Base-by-base conservation (phyloP, 371 early-diverging fungal species). In the Mortierella polycephala region DNA sequence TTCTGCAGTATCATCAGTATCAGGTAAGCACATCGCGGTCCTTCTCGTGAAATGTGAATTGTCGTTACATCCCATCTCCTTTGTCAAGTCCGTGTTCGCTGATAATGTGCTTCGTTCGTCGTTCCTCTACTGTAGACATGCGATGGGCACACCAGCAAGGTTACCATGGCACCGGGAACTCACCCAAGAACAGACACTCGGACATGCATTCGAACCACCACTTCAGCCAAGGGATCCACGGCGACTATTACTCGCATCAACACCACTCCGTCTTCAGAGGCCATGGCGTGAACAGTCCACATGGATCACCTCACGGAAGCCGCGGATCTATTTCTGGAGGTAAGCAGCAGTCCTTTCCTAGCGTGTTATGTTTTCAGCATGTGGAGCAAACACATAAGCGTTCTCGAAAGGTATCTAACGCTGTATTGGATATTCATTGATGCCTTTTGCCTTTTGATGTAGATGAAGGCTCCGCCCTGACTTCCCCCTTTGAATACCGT, bases 261-360 rank as follows among this genome's bases (percentile, higher is more conserved):
- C 72, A 72, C 12, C 79, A 72, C 16, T 37, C 53, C 5, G 46
- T 68, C 45, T 67, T 77, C 44, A 64, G 72, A 5, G 62, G 79
- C 7, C 79, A 77, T 23, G 71, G 66, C 11, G 65, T 63, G 20
- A 65, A 61, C 41, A 77, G 79, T 14, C 72, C 69, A 21, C 71
- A 71, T 54, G 79, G 79, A 4, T 77, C 79, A 5, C 79, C 79
- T 16, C 71, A 77, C 40, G 79, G 79, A 4, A 77, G 79, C 63
- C 71, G 57, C 20, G 79, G 79, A 6, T 77, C 79, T 10, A 54
- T 77, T 11, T 77, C 79, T n/a, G 79, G 79, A 60, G 79, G 79
- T 72, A 77, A 46, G 57, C 9, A 1, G 37, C 14, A 14, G 10
- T 13, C 14, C 11, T 20, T 23, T 41, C 1, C 1, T 52, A 2